phyloP scores from a whole-genome alignment of 2,329 filamentous ascomycete genomes.

The Pseudogymnoascus sp. region DNA sequence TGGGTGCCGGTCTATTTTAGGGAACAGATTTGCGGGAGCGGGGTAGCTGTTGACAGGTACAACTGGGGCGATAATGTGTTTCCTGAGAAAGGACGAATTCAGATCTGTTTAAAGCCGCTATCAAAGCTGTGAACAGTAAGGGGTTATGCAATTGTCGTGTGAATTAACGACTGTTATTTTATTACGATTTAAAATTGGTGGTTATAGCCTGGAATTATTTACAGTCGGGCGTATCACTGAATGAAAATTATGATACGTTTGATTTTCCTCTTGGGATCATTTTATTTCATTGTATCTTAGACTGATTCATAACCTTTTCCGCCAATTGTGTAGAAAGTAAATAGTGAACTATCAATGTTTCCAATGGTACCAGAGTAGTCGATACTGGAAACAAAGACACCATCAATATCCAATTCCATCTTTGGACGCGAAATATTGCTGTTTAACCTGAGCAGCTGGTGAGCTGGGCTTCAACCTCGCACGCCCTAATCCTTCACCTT shows the following conservation, averaged over 20 bases:
- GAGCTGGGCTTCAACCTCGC: background rate
- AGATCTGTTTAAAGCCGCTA: too few relatives aligned
- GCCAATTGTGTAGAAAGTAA: background rate
- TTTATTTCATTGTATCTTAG: background rate
- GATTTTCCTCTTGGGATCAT: background rate
- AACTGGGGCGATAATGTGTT: too few relatives aligned
- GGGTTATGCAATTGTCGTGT: too few relatives aligned
- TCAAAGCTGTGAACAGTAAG: too few relatives aligned
- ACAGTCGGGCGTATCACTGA: background rate
- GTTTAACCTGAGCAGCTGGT: background rate
- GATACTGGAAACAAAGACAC: background rate
- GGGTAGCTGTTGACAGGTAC: too few relatives aligned
- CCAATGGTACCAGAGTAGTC: background rate
- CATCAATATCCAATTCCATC: background rate
- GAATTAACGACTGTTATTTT: too few relatives aligned
- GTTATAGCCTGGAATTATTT: background rate
- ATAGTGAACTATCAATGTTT: background rate
- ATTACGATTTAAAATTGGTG: background rate
- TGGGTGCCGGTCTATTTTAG: too few relatives aligned
- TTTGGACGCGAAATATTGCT: background rate
- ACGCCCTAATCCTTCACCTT: conserved; percentile 7
- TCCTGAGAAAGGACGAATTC: too few relatives aligned
- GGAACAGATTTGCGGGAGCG: too few relatives aligned
- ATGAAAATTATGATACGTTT: background rate
- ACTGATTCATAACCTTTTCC: background rate